Conservation (phyloP, 2,329 filamentous ascomycete genomes). For the Tolypocladium tundrense region DNA sequence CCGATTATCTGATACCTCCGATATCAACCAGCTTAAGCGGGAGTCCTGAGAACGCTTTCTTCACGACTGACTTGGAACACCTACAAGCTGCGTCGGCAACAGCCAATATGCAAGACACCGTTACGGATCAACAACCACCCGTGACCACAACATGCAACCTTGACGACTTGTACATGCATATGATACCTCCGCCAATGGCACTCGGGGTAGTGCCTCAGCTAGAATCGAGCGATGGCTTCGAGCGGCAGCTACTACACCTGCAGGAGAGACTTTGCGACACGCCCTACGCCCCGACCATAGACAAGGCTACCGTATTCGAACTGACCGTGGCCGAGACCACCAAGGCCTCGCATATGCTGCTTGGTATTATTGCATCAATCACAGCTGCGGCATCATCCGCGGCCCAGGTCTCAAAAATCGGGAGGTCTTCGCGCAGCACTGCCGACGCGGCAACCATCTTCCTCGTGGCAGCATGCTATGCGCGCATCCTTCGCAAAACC, state of each 20-base stretch:
- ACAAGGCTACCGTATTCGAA: not conserved
- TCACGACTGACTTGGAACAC: not conserved
- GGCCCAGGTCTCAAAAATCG: not conserved
- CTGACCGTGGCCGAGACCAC: not conserved
- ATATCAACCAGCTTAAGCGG: not conserved
- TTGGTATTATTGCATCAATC: not conserved
- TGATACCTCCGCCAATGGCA: not conserved
- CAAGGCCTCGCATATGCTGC: not conserved
- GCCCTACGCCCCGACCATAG: not conserved
- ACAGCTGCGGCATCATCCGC: not conserved
- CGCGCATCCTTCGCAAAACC: slow-evolving; percentile 1
- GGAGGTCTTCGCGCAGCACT: not conserved
- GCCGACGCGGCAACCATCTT: slow-evolving; percentile 1
- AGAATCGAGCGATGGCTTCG: not conserved
- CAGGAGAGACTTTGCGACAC: not conserved
- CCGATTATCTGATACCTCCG: not conserved
- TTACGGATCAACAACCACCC: not conserved
- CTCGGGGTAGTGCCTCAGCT: not conserved
- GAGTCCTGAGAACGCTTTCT: not conserved
- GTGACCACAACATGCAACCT: not conserved
- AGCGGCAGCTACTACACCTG: not conserved
- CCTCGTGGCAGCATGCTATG: slow-evolving; percentile 2
- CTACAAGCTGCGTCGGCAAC: not conserved
- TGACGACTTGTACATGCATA: not conserved
- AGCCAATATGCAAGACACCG: not conserved